A percentile compares a stretch with the other conserved stretches of the same genome.
phyloP scores from a whole-genome alignment of 768 basidiomycete species.

The Clavulina sp. region DNA sequence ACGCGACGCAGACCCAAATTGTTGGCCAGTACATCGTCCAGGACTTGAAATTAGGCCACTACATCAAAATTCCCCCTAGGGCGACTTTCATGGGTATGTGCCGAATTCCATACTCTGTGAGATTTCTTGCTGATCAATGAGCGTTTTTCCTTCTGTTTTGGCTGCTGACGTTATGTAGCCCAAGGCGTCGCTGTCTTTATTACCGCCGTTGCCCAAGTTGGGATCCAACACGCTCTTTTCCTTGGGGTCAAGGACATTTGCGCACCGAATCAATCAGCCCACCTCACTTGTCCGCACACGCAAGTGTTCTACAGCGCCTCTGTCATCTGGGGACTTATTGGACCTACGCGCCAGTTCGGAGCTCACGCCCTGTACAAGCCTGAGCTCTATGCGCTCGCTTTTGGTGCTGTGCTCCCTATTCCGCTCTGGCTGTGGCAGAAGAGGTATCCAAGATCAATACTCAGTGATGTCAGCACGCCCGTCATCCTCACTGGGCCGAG shows the following conservation, averaged over 20 bases:
- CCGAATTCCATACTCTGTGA: background rate
- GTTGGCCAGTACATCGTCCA: conserved; percentile 18
- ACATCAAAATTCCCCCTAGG: conserved; percentile 32
- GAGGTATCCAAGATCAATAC: conserved; percentile 19
- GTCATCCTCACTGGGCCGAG: conserved; percentile 26
- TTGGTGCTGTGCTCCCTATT: conserved; percentile 26
- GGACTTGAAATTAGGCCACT: conserved; percentile 27
- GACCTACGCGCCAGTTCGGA: conserved; percentile 27
- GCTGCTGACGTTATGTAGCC: conserved; percentile 13
- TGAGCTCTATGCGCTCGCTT: conserved; percentile 22
- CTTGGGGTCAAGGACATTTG: conserved; percentile 25
- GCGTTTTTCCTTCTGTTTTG: background rate
- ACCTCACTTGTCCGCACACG: conserved; percentile 24
- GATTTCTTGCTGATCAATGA: background rate
- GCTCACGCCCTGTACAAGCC: conserved; percentile 22
- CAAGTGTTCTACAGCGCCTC: conserved; percentile 24
- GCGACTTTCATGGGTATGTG: conserved; percentile 23
- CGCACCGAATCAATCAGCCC: conserved; percentile 15
- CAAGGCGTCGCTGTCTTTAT: conserved; percentile 21
- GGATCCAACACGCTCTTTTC: conserved; percentile 24
- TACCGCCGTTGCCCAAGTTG: conserved; percentile 23
- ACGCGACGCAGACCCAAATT: conserved; percentile 18
- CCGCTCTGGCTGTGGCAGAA: conserved; percentile 24
- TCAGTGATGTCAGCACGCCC: conserved; percentile 24
- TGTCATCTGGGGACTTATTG: conserved; percentile 30